Evolutionary conservation across 371 early-diverging fungal genomes (phyloP), one percentile per base, ranked within the genome.

Genomic region (Mucor mucedo): DNA sequence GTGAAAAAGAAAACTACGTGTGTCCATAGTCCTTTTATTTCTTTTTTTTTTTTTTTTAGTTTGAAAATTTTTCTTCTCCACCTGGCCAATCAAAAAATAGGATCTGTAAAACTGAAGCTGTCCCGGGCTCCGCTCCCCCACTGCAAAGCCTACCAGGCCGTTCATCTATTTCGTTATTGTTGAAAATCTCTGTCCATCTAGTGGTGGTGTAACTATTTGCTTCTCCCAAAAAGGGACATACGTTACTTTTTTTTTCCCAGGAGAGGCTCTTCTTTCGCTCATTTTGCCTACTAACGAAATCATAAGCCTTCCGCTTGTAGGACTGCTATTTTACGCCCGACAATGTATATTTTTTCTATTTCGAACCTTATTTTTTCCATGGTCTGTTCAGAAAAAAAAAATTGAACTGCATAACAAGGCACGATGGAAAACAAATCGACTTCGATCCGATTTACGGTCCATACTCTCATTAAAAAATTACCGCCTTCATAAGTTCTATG

Each of bases 71-170:
- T 60, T 60, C 60, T 40, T 42, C 39, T 54, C n/a, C 21, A 21
- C 27, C 27, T 40, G 35, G 13, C 66, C 66, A 66, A 66, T 66
- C 39, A 60, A 16, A 41, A 29, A 0, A 28, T 2, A 42, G 30
- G 61, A 66, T 65, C 65, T 48, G 58, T 35, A 42, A 57, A 53
- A 27, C 52, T 57, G 33, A 21, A 58, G 64, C 64, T 64, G 65
- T 58, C 54, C 53, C 59, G 14, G 40, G 44, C 58, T 58, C 65
- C 65, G 65, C 59, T 50, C 30, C 59, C 40, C 30, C 21, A 40
- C 35, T 48, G 45, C 27, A 10, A 35, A 58, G 21, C 14, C 38
- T 29, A 8, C 7, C 7, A 28, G 16, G 16, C 53, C 33, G 35
- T 33, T 53, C 53, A 53, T 53, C 53, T 53, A 53, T 50, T 47